Evolutionary conservation across 306 rosid species (phyloP).

Genomic region (Oxytropis ochrocephala): DNA sequence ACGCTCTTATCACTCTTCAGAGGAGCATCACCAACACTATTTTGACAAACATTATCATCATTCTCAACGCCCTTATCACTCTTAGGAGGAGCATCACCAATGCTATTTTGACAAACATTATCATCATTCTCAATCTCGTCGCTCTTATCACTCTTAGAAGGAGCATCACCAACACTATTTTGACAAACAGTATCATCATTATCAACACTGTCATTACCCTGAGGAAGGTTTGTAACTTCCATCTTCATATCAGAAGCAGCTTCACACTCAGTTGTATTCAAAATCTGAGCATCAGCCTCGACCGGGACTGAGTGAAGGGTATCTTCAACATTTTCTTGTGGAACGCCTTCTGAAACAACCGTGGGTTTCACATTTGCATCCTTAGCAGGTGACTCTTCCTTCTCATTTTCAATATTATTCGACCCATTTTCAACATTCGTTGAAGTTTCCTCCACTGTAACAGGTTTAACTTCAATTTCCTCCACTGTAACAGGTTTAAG

Average conservation of each 20-base stretch:
- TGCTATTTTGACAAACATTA: conserved; percentile 11
- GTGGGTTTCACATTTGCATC: conserved; percentile 16
- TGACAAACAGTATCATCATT: neutral
- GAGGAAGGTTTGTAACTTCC: conserved; percentile 29
- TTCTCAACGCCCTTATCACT: conserved; percentile 14
- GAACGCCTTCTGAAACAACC: conserved; percentile 13
- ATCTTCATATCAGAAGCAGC: conserved; percentile 25
- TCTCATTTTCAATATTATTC: neutral
- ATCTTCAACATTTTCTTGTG: conserved; percentile 19
- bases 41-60: neutral
- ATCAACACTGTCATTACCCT: conserved; percentile 6
- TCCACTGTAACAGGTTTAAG: neutral
- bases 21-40: conserved; percentile 7
- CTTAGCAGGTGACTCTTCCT: conserved; percentile 16
- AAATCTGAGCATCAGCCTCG: conserved; percentile 24
- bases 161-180: conserved; percentile 18
- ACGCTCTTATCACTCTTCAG: conserved; percentile 8
- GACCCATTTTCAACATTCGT: conserved; percentile 23
- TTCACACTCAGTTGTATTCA: conserved; percentile 20
- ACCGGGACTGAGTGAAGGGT: conserved; percentile 23
- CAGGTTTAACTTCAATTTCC: neutral
- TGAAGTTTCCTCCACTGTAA: conserved; percentile 12
- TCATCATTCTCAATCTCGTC: conserved; percentile 3
- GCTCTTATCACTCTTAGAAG: conserved; percentile 15
- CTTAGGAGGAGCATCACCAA: neutral